Evolutionary conservation across 1,284 basidiomycete genomes (phyloP).

Genomic region (Apiotrichum brassicae): DNA sequence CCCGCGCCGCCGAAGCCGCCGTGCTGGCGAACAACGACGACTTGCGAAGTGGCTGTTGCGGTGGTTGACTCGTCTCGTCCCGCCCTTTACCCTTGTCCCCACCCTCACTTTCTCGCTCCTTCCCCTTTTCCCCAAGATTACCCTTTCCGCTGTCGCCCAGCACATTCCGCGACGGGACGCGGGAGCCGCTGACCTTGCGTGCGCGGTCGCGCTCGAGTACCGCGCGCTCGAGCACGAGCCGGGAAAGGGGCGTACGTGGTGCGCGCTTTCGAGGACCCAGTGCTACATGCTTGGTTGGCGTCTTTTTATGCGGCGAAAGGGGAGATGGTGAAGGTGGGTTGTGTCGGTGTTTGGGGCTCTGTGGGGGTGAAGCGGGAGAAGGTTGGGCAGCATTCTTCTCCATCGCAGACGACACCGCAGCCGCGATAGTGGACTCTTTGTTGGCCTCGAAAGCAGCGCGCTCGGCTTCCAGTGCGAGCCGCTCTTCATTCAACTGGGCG

Average conservation of each 20-base stretch:
- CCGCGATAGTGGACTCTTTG: slow-evolving; percentile 34
- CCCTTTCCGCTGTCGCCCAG: background rate
- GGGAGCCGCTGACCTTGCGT: background rate
- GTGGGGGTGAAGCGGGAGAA: background rate
- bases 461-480: slow-evolving; percentile 54
- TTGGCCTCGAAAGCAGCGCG: slow-evolving; percentile 56
- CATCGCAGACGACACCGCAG: background rate
- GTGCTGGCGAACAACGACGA: slow-evolving; percentile 4
- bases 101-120: too few relatives aligned
- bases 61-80: background rate
- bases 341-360: slow-evolving; percentile 8
- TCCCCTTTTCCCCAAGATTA: too few relatives aligned
- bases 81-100: background rate
- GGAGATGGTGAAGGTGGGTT: slow-evolving; percentile 32
- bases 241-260: slow-evolving; percentile 32
- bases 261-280: slow-evolving; percentile 10
- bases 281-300: background rate
- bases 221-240: slow-evolving; percentile 35
- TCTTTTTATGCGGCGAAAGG: slow-evolving; percentile 28
- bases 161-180: background rate
- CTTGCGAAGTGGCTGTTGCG: background rate
- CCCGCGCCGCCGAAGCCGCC: slow-evolving; percentile 5
- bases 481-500: slow-evolving; percentile 59
- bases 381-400: slow-evolving; percentile 18
- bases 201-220: background rate